These are phyloP conservation scores for Candida smagusa DNA, from an alignment of 1,139 yeast genomes.

Conservation along the genomic window DNA sequence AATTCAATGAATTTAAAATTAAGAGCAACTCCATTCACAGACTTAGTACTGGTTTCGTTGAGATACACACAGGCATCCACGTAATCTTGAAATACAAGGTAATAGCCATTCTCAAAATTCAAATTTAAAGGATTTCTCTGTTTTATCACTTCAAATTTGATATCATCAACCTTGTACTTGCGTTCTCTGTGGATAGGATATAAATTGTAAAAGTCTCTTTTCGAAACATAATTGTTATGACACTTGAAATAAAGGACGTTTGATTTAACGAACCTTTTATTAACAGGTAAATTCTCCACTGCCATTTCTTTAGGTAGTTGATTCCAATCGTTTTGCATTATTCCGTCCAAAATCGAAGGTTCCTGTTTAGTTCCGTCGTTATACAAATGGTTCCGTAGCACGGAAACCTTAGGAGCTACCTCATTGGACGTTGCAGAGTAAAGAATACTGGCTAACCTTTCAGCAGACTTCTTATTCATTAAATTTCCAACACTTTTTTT, in stretches of 20 bases:
- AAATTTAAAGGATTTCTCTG: constrained; percentile 47
- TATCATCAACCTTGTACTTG: constrained; percentile 23
- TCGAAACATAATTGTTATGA: constrained; percentile 32
- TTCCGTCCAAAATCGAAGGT: constrained; percentile 27
- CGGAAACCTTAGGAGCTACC: constrained; percentile 25
- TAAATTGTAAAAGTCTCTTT: constrained; percentile 36
- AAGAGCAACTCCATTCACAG: constrained; percentile 50
- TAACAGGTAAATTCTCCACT: constrained; percentile 17
- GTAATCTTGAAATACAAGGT: constrained; percentile 44
- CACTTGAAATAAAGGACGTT: constrained; percentile 36
- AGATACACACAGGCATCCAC: constrained; percentile 51
- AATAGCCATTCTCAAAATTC: constrained; percentile 47
- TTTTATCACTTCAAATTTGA: constrained; percentile 38
- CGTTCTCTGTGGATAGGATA: constrained; percentile 34
- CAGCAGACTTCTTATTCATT: constrained; percentile 12
- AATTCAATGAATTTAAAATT: constrained; percentile 40
- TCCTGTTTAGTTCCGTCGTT: constrained; percentile 12
- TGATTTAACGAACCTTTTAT: constrained; percentile 13
- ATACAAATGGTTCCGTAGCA: constrained; percentile 25
- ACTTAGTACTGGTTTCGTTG: constrained; percentile 45
- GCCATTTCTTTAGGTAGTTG: constrained; percentile 28
- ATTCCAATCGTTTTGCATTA: constrained; percentile 31
- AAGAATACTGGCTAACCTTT: constrained; percentile 29
- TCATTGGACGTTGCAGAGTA: constrained; percentile 30
- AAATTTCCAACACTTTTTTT: not conserved